Evolutionary conservation across 1,139 yeast species (phyloP).

Genomic region (Candida pseudoviswanathii): DNA sequence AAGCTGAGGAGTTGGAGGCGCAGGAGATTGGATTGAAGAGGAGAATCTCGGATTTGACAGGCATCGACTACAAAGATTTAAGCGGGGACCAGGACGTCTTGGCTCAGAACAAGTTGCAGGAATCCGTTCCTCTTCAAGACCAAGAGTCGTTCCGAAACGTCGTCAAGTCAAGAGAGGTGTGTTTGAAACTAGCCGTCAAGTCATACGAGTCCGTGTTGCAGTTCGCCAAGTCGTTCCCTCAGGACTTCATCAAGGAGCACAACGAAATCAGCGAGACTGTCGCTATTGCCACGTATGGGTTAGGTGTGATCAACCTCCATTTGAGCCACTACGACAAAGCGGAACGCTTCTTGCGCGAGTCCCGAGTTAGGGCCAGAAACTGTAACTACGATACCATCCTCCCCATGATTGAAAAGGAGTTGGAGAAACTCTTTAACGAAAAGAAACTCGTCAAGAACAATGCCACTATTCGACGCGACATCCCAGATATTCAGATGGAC

Average conservation of each 20-base stretch:
- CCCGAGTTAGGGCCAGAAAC: slow-evolving; percentile 70
- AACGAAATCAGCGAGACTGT: slow-evolving; percentile 53
- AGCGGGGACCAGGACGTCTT: slow-evolving; percentile 6
- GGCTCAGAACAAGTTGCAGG: slow-evolving; percentile 8
- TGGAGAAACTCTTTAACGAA: slow-evolving; percentile 50
- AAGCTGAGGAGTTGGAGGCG: slow-evolving; percentile 67
- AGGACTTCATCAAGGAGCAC: slow-evolving; percentile 22
- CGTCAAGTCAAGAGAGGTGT: slow-evolving; percentile 34
- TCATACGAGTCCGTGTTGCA: slow-evolving; percentile 57
- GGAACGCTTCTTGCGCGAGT: slow-evolving; percentile 63
- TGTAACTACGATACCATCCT: slow-evolving; percentile 67
- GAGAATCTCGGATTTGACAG: slow-evolving; percentile 24
- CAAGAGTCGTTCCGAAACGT: slow-evolving; percentile 16
- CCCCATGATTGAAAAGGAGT: slow-evolving; percentile 65
- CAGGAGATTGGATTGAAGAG: slow-evolving; percentile 37
- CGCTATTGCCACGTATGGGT: slow-evolving; percentile 81
- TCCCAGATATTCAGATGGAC: slow-evolving; percentile 20
- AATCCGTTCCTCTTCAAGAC: slow-evolving; percentile 15
- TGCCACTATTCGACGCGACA: slow-evolving; percentile 9
- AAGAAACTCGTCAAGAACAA: slow-evolving; percentile 10
- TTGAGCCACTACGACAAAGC: slow-evolving; percentile 57
- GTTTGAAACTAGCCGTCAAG: slow-evolving; percentile 46
- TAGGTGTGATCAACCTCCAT: slow-evolving; percentile 78
- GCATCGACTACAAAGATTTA: slow-evolving; percentile 22
- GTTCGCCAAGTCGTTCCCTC: slow-evolving; percentile 54